Evolutionary conservation across 768 basidiomycete species (phyloP).

Genomic region (Serendipita sp.): DNA sequence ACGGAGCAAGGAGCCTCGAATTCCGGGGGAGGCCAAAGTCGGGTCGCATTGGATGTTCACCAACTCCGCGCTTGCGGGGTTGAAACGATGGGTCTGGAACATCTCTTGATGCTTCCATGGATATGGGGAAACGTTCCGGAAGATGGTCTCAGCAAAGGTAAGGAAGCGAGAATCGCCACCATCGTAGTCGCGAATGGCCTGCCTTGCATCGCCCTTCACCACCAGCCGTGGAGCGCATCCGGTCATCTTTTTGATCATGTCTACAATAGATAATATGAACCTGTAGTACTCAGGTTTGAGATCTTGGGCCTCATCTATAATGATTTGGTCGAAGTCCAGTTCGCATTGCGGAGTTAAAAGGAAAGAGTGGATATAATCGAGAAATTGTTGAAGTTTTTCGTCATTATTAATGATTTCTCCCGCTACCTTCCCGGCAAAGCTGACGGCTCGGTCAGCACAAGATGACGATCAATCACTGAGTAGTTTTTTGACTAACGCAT

Average conservation of each 20-base stretch:
- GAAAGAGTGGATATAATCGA: too few species aligned
- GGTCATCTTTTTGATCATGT: not conserved
- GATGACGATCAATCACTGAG: not conserved
- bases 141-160: not conserved
- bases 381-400: too few species aligned
- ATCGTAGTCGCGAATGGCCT: slow-evolving; percentile 7
- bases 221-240: not conserved
- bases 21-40: not conserved
- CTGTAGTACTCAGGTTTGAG: not conserved
- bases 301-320: slow-evolving; percentile 8
- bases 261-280: not conserved
- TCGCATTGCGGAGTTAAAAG: not conserved
- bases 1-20: not conserved
- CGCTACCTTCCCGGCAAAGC: not conserved
- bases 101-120: not conserved
- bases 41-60: not conserved
- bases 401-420: too few species aligned
- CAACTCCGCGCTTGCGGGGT: not conserved
- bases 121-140: not conserved
- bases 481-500: not conserved
- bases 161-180: slow-evolving; percentile 5
- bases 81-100: not conserved
- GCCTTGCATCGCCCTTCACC: not conserved
- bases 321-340: not conserved
- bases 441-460: not conserved